Evolutionary conservation across 768 basidiomycete species (phyloP), one percentile per base, ranked within the genome.

Genomic region (Serpula lacrymans): DNA sequence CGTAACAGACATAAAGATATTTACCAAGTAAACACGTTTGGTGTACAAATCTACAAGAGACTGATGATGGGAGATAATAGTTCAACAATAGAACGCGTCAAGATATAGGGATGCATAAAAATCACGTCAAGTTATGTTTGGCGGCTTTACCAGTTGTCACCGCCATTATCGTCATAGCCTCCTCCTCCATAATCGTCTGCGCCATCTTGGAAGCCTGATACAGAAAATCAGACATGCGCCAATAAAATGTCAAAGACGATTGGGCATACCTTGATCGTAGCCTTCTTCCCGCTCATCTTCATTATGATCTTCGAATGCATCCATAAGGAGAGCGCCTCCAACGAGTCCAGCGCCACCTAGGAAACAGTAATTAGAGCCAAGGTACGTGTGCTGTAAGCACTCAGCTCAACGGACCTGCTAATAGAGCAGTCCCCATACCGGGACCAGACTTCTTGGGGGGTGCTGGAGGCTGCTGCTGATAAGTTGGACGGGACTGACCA

Each of bases 281-380:
- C 57, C 68, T 2, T 52, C 18, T 6, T 64, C 47, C 31, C 59
- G 55, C 27, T 57, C 62, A 13, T 29, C 12, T 0, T 68, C 65
- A 23, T 71, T 35, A 34, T 70, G 62, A 43, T 61, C 57, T 32
- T 79, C 79, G 22, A 78, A 45, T 0, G 72, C 76, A 32, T 78
- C 67, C 25, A 52, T 72, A 27, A 85, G 51, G 31, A 86, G 57
- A 3, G 65, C 63, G 43, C 84, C 85, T 27, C 77, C 83, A n/a
- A 82, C 54, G n/a, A 85, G 55, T 43, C 81, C 85, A 12, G 68
- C 83, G 51, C 75, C 83, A 48, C 71, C 82, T 74, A 45, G 40
- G 35, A 18, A 36, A 31, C 26, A 29, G 38, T 38, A 36, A 41
- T 48, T 27, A 47, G 20, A 30, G 21, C 27, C 16, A n/a, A 12